Conservation (phyloP, 2,329 filamentous ascomycete species). For the Ceratocystis eucalypticola region DNA sequence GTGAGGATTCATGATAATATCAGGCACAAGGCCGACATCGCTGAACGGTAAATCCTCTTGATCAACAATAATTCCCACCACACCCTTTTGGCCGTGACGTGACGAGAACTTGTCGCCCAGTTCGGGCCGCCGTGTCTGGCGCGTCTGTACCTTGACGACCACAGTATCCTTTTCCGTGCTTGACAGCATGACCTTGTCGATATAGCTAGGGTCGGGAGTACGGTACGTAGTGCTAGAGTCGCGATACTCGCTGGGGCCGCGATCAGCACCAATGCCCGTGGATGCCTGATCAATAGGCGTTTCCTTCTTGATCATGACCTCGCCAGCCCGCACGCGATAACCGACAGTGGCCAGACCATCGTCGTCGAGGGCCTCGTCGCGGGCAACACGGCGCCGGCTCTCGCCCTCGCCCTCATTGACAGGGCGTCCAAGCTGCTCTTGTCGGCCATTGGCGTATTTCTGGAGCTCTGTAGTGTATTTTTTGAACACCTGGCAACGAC, state of each 20-base stretch:
- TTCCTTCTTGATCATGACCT: conserved; percentile 85
- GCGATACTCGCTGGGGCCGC: conserved; percentile 48
- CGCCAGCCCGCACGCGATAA: conserved; percentile 59
- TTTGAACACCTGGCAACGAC: conserved; percentile 93
- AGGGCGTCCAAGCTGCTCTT: conserved; percentile 50
- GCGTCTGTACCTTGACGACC: conserved; percentile 84
- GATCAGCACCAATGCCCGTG: conserved; percentile 55
- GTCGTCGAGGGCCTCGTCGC: conserved; percentile 60
- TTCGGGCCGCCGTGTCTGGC: conserved; percentile 91
- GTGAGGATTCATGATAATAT: conserved; percentile 99
- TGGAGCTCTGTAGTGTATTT: conserved; percentile 82
- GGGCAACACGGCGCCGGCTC: conserved; percentile 46
- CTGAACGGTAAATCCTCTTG: conserved; percentile 96
- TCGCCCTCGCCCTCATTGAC: conserved; percentile 45
- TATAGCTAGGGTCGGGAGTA: conserved; percentile 70
- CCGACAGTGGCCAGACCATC: conserved; percentile 86
- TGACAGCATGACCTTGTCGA: conserved; percentile 93
- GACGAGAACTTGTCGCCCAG: conserved; percentile 98
- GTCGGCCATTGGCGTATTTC: conserved; percentile 71
- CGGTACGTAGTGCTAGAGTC: conserved; percentile 65
- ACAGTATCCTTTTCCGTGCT: conserved; percentile 75
- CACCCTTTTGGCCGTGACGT: conserved; percentile 94
- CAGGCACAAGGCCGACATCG: conserved; percentile 78
- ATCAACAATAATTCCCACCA: conserved; percentile 89
- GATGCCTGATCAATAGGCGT: conserved; percentile 65